Base-by-base conservation (phyloP, 2,329 filamentous ascomycete species). In the Ploettnerulaceae sp. region DNA sequence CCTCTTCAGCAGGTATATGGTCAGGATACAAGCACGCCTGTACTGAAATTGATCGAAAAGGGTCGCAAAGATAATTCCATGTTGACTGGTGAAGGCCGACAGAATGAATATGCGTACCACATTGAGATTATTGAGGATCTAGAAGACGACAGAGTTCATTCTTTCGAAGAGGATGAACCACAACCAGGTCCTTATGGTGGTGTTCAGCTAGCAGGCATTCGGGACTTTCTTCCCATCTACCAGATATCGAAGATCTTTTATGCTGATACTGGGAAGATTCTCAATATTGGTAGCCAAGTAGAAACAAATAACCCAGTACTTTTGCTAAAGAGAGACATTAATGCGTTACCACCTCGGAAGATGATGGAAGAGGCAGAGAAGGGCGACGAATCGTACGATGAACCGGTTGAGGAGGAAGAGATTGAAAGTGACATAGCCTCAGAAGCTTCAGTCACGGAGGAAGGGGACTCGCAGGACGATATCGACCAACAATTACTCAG, bases 241-340 rank as follows among this genome's bases (percentile, higher is more conserved):
- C 77, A 87, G 58, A 77, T 87, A 11, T 85, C 82, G 2, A 87
- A 86, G 60, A 84, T 88, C 24, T 88, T 88, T 65, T 88, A 87
- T 56, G 84, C 84, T 11, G 83, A 87, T 54, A 87, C 83, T 0
- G 83, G 84, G 33, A 86, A 84, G 59, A 83, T 88, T 18, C 69
- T 88, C 14, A 84, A 86, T 51, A 86, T 88, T 48, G 81, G 80
- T 11, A 74, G 69, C 2, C 78, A 84, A 18, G 79, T 75, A 25
- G 83, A 86, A 59, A 71, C 72, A 3, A 85, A 84, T 56, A 84
- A 76, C 49, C 84, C 84, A 0, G 76, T 87, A 1, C 66, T 88
- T 2, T 65, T 88, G 0, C 65, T 88, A 17, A 86, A 85, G 60
- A 69, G 84, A 51, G 82, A 88, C 58, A 59, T 81, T 17, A 75